Evolutionary conservation across 805 yeast species (phyloP), one percentile per base, ranked within the genome.

Genomic region (Candida pseudofarinosa): DNA sequence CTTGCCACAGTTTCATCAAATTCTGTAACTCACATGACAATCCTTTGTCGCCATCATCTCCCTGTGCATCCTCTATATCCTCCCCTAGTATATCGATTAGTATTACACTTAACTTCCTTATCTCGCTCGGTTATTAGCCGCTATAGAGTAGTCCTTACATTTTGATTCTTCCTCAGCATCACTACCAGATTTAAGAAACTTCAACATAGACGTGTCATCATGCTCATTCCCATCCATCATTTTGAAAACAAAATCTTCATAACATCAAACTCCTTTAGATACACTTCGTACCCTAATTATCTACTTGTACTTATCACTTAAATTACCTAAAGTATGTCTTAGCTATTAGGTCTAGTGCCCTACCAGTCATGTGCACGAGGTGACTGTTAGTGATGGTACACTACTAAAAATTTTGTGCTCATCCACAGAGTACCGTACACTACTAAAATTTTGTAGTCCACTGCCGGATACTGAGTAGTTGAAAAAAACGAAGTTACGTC

Each of bases 121-220:
- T 23, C 28, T 23, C 28, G 28, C 28, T 23, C 10, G 28, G 6
- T 6, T 7, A 23, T 37, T 37, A 37, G 39, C 39, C 39, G 39
- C 39, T 28, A 15, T 15, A 37, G 15, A 28, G 32, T 28, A 16
- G 15, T 37, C 39, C 28, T 19, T 37, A 37, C 39, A 37, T 13
- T 14, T 37, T 26, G 32, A 14, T n/a, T 26, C 39, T 20, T 15
- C 7, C 15, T n/a, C 34, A 32, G 34, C 33, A 15, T 37, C 39
- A 23, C 32, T 17, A 37, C 23, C 33, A 19, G 33, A 26, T 16
- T 37, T 37, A 17, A 37, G 12, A 5, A 37, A 37, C 19, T 37
- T 37, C 39, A 37, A 14, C 14, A 37, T 20, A 12, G 32, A 37
- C 20, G 17, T 6, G n/a, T 10, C 30, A n/a, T 37, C 31, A 14